phyloP scores from a whole-genome alignment of 192 early-diverging fungal species.

The Tieghemiomyces parasiticus region DNA sequence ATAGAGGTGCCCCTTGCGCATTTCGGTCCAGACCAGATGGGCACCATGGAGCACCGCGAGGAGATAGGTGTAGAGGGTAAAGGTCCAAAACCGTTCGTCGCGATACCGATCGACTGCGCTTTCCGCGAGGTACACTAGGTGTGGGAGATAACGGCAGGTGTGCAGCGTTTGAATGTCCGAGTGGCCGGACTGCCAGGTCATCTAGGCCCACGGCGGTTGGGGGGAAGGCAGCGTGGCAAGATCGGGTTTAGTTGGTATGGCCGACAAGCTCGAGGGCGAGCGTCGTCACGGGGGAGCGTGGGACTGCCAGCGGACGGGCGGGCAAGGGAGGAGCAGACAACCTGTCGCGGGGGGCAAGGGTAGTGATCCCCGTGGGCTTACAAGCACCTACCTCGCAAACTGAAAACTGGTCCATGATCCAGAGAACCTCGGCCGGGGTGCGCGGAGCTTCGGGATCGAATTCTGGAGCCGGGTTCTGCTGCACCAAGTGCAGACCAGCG shows the following conservation, averaged over 20 bases:
- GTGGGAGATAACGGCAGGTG: background rate
- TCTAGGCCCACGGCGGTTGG: too few species aligned
- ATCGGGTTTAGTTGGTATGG: too few species aligned
- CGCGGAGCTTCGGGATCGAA: background rate
- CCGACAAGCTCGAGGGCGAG: too few species aligned
- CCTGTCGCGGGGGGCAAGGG: too few species aligned
- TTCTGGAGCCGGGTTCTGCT: background rate
- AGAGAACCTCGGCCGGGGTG: background rate
- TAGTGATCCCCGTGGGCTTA: too few species aligned
- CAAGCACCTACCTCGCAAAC: background rate
- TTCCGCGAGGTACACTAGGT: background rate
- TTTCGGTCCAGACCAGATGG: background rate
- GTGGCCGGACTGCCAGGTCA: conserved; percentile 6
- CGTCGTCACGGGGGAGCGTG: too few species aligned
- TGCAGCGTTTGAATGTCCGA: conserved; percentile 1
- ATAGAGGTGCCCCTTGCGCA: conserved; percentile 2
- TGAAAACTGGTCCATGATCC: conserved; percentile 6
- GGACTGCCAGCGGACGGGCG: too few species aligned
- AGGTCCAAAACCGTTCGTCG: background rate
- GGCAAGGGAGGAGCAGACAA: too few species aligned
- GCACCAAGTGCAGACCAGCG: background rate
- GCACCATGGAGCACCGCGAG: background rate
- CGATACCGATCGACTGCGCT: background rate
- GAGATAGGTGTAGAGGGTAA: background rate
- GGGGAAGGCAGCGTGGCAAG: too few species aligned